Evolutionary conservation across 2,329 filamentous ascomycete genomes (phyloP), one percentile per base, ranked within the genome.

Genomic region (Verticillium klebahnii): DNA sequence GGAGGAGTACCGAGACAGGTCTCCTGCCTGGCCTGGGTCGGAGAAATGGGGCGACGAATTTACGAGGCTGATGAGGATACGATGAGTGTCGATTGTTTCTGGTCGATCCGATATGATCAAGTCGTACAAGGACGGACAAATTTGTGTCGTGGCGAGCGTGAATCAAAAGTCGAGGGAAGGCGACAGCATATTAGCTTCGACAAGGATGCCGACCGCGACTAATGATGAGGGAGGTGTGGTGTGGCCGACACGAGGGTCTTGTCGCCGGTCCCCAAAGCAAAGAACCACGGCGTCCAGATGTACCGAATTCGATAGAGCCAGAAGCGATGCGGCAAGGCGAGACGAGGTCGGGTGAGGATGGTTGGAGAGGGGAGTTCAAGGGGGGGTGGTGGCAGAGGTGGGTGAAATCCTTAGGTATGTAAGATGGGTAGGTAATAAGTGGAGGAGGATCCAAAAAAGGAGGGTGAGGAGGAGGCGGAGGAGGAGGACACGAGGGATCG

Each of bases 101-200:
- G 25, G 39, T 54, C n/a, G 15, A 37, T 59, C 32, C 36, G 17
- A 19, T 29, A 50, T 61, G 29, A 50, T 60, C 60, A 60, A 36
- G 17, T 45, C n/a, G 23, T 12, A 5, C 31, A 50, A 36, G 55
- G 57, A 40, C 32, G 36, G 14, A 19, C n/a, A 54, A 59, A 40
- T 39, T 32, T 56, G 37, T 40, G 14, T 40, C 37, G 37, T 12
- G 37, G 37, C 17, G 15, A n/a, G 45, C 19, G 45, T 50, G n/a
- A n/a, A 50, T 50, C 45, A 50, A 23, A 50, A 50, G 45, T 50
- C 7, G 19, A 50, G 19, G 45, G 45, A 50, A 12, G 23, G 23
- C 45, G 17, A 50, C 45, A 50, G 45, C 45, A 50, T 50, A 50
- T n/a, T 50, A 50, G 12, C 45, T 50, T 25, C 45, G 45, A n/a